Percentiles rank a stretch among this genome's conserved stretches.
Evolutionary conservation across 345 rosid genomes (phyloP).

Genomic region (Dipteronia sinensis): DNA sequence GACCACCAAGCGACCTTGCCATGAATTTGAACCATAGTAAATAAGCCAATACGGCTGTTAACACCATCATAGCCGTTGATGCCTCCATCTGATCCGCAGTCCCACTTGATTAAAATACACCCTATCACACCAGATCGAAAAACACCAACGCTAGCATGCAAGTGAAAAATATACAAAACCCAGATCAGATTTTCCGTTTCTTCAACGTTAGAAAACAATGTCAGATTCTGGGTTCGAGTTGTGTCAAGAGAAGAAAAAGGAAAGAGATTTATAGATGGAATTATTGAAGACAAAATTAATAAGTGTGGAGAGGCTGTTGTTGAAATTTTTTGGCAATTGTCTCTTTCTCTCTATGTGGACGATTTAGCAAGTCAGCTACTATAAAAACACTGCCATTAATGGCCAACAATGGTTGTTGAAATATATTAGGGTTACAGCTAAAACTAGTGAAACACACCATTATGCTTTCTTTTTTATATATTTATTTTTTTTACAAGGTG

Average conservation of each 20-base stretch:
- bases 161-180: background rate
- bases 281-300: constrained; percentile 16
- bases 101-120: constrained; percentile 5
- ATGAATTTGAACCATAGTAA: constrained; percentile 55
- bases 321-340: background rate
- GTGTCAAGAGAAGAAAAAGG: background rate
- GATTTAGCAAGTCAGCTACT: background rate
- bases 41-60: constrained; percentile 46
- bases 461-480: background rate
- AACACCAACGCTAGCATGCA: background rate
- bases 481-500: too few relatives aligned
- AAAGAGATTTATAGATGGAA: constrained; percentile 23
- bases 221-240: too few relatives aligned
- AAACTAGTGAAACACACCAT: background rate
- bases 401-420: constrained; percentile 24
- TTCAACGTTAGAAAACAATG: background rate
- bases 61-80: constrained; percentile 45
- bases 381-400: constrained; percentile 10
- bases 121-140: background rate
- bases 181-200: constrained; percentile 8
- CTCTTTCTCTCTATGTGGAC: background rate
- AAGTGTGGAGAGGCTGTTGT: constrained; percentile 4
- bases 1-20: constrained; percentile 45
- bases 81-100: constrained; percentile 36
- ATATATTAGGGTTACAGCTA: background rate